A percentile compares a stretch with the other conserved stretches of the same genome.
These are phyloP conservation scores for Sanghuangporus weigelae DNA, from an alignment of 1,284 basidiomycete species.

Conservation along the genomic window DNA sequence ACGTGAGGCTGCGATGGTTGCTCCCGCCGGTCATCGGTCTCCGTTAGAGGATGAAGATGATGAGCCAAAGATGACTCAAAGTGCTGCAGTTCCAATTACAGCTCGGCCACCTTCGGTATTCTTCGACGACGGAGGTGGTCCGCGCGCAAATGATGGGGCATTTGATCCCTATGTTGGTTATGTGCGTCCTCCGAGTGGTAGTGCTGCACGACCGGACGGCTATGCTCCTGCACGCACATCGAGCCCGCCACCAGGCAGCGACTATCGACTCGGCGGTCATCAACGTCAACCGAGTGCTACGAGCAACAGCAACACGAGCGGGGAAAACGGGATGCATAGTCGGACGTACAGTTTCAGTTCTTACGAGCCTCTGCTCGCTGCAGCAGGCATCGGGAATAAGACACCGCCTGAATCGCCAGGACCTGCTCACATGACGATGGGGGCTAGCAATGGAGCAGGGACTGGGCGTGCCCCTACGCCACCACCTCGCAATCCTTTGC, in stretches of 20 bases:
- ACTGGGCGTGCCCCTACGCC: constrained; percentile 26
- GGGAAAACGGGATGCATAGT: constrained; percentile 26
- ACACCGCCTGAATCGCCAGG: constrained; percentile 24
- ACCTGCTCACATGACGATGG: constrained; percentile 5
- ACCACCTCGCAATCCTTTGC: constrained; percentile 41
- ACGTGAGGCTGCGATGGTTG: constrained; percentile 58
- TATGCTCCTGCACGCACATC: constrained; percentile 41
- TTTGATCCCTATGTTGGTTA: constrained; percentile 57
- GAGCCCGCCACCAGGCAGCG: constrained; percentile 34
- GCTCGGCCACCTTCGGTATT: constrained; percentile 29
- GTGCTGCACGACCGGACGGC: constrained; percentile 32
- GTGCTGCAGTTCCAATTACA: constrained; percentile 22
- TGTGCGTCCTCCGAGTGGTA: constrained; percentile 15
- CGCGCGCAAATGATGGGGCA: constrained; percentile 23
- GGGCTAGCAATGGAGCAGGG: neutral
- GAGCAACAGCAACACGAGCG: constrained; percentile 18
- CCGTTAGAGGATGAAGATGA: constrained; percentile 56
- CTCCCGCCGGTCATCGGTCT: constrained; percentile 50
- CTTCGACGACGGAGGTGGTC: constrained; percentile 11
- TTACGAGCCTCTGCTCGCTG: constrained; percentile 56
- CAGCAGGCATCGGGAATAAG: constrained; percentile 23
- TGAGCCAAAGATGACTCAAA: constrained; percentile 13
- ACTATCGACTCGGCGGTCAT: constrained; percentile 26
- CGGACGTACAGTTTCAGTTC: constrained; percentile 49
- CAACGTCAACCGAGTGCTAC: constrained; percentile 35